Base-by-base conservation (phyloP, 805 yeast species). In the Wickerhamiella bombiphila region DNA sequence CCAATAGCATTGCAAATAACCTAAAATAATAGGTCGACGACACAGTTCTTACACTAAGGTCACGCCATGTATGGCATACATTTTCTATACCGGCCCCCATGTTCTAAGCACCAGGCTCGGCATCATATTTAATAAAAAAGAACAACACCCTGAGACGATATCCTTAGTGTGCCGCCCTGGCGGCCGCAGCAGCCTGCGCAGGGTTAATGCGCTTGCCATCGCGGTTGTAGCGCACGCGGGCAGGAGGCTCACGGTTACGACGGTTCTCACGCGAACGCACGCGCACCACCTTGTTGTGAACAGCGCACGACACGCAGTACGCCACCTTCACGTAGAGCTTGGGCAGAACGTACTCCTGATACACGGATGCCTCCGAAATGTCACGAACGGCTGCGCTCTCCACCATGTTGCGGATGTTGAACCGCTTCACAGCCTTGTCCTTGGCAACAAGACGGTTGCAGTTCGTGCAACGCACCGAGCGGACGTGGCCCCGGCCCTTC, bases 401-500 rank as follows among this genome's bases (percentile, higher is more conserved):
- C 60, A 91, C 99, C 88, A 91, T 91, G 94, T 91, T 91, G 76
- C 96, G 82, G 81, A 91, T 79, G 70, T 95, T 85, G 77, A 91
- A 93, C 75, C 99, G 83, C 91, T 91, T 91, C 82, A 91, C 91
- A 69, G 98, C 97, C 80, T 91, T 91, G 70, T 91, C 99, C 81
- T 91, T 91, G 67, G 98, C 96, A 61, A 91, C 94, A 75, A 94
- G 82, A 71, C 94, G 83, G 61, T 95, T 80, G 73, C 99, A 91
- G 95, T 91, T 91, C 65, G 85, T 80, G 77, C 99, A 91, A 80
- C 99, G 86, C 64, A 88, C 96, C 67, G 94, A 93, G 72, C 81
- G 82, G 70, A 82, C 95, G 94, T 91, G 97, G 68, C 99, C 99
- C 83, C 99, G 91, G 68, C 97, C 97, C 76, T 85, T 86, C 93